Evolutionary conservation across 2,329 filamentous ascomycete species (phyloP), one percentile per base, ranked within the genome.

Genomic region (Juglanconis juglandina): DNA sequence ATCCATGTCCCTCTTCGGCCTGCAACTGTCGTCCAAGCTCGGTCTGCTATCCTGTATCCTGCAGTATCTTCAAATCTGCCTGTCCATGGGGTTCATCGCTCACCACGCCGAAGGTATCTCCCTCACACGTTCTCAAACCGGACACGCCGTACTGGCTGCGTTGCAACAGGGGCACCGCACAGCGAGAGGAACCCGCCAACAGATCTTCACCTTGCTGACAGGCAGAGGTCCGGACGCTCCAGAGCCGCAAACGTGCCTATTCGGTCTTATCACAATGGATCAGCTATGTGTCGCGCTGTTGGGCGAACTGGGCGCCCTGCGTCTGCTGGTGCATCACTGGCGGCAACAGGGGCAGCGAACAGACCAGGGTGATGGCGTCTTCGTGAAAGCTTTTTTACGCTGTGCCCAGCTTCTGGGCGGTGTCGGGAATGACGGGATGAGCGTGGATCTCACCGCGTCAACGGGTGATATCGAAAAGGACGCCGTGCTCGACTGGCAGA

Each of bases 191-290:
- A 54, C 51, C 24, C 62, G 63, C 24, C 53, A 59, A 33, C 65
- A 66, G 42, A 53, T 68, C 10, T 67, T 66, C 34, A 58, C 56
- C 8, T 47, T 68, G 2, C 30, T 68, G 32, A 68, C 66, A 5
- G 67, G 67, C 35, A 50, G 49, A 39, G 30, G 47, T 11, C 30
- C 58, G 8, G 35, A 24, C 37, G 24, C 9, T 13, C 14, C 54
- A 9, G 52, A 34, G 9, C 24, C 33, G 30, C 60, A 63, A 32
- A 44, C 54, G 8, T 30, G 48, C 7, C 61, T 64, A 9, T 63
- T 66, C 32, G 63, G 63, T 11, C 46, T 52, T 2, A 34, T 35
- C 7, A 17, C 56, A 3, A 4, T 37, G 7, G 46, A 39, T n/a
- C 24, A 35, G 7, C 37, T 54, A 5, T 67, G 64, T 39, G 42